Evolutionary conservation across 140 eudicot genomes (phyloP), one percentile per base, ranked within the genome.

Genomic region (Anethum foeniculum): DNA sequence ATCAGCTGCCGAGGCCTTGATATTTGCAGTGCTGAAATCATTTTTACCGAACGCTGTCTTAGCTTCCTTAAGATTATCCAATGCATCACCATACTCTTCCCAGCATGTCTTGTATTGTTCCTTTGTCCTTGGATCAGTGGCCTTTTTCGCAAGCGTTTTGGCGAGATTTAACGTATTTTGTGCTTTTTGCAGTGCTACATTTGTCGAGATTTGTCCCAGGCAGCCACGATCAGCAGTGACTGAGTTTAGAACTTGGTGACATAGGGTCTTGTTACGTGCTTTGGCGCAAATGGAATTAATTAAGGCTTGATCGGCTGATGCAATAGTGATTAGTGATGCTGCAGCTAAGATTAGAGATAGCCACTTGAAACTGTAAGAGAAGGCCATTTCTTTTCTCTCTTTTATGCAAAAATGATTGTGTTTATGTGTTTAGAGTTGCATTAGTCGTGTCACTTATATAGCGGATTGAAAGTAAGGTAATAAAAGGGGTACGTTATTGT

Each of bases 61-160:
- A 32, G 32, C 38, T 2, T 64, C 58, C 0, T 18, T 18, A 2
- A 82, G 54, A 6, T 14, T 5, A 23, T 32, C 44, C 3, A 78
- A 9, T 2, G 82, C 72, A 56, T 71, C 75, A 5, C 52, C 36
- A 43, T 64, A 83, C 79, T 14, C 75, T 58, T 83, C 82, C 48
- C 5, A 11, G 51, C 85, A 83, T 5, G 80, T 65, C 0, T 2
- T 16, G 9, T 51, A 83, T 30, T 25, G n/a, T 0, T 16, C 39
- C 39, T 78, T 83, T 44, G 15, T 10, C 12, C 10, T 19, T 3
- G 79, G 79, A 78, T 83, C 79, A 6, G 46, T 38, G 1, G 60
- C 60, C 5, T 18, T 41, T 21, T 11, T 44, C 7, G 19, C 58
- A 2, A 82, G 77, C 1, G 62, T 8, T 23, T 48, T 14, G 5